Base-by-base conservation (phyloP, 768 basidiomycete species). In the Tulasnella sp. region DNA sequence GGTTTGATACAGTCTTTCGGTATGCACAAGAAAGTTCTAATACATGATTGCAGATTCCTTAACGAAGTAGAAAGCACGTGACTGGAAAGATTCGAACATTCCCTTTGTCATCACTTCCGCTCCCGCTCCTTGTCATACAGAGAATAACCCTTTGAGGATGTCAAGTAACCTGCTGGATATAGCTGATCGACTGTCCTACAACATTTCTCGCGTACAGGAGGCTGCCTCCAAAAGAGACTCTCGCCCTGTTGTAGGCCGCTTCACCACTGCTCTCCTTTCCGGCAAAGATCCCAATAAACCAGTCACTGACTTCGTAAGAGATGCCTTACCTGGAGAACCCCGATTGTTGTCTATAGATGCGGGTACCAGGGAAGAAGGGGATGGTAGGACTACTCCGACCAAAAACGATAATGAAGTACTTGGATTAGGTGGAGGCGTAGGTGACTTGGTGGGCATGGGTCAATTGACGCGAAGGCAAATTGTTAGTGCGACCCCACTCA, bases 401-500 rank as follows among this genome's bases (percentile, higher is more conserved):
- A 40, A 39, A 22, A 33, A 29, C 22, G 39, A 15, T 4, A n/a
- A n/a, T n/a, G n/a, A n/a, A n/a, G n/a, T n/a, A n/a, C n/a, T n/a
- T n/a, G n/a, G n/a, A n/a, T n/a, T n/a, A n/a, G n/a, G n/a, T n/a
- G n/a, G n/a, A n/a, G n/a, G n/a, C n/a, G n/a, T n/a, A n/a, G n/a
- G n/a, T n/a, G n/a, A n/a, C n/a, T 39, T 50, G 37, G 37, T 40
- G 12, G 48, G 42, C 12, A 40, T 50, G 3, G 34, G 37, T 4
- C 28, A 37, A 9, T 16, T 55, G 37, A 53, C 25, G 16, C 51
- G 50, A 20, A 41, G 51, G 33, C 53, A 55, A 42, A 42, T 48
- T 22, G 54, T 52, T 8, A 56, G 31, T 24, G 54, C 54, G 9
- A 53, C 54, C 7, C 54, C 54, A n/a, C 42, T 55, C 15, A 37